These are phyloP conservation scores for Starmerella floris DNA, from an alignment of 805 yeast genomes.

Conservation along the genomic window DNA sequence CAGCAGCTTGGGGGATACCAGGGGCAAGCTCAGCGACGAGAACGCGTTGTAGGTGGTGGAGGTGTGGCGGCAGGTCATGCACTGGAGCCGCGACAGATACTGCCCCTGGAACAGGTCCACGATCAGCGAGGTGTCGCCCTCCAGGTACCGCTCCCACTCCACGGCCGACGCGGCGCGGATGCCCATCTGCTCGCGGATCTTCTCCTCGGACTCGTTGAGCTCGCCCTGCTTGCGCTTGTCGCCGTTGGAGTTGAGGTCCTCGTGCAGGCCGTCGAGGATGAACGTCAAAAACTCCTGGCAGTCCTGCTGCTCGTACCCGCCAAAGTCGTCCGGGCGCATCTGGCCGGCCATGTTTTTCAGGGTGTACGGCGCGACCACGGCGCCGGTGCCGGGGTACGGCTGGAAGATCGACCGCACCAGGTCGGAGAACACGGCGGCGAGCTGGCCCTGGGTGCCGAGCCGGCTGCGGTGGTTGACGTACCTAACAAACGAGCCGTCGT, in stretches of 20 bases:
- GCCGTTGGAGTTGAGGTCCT: slow-evolving; percentile 63
- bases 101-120: slow-evolving; percentile 85
- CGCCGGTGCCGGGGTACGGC: neutral
- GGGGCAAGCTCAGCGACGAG: slow-evolving; percentile 65
- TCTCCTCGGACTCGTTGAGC: slow-evolving; percentile 59
- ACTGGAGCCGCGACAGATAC: slow-evolving; percentile 61
- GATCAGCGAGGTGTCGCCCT: slow-evolving; percentile 62
- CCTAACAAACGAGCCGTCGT: slow-evolving; percentile 44
- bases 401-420: slow-evolving; percentile 39
- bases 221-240: slow-evolving; percentile 41
- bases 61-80: slow-evolving; percentile 57
- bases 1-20: slow-evolving; percentile 26
- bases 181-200: slow-evolving; percentile 54
- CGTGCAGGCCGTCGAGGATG: slow-evolving; percentile 64
- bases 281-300: slow-evolving; percentile 71
- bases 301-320: slow-evolving; percentile 66
- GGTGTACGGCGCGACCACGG: slow-evolving; percentile 40
- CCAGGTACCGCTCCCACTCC: slow-evolving; percentile 83
- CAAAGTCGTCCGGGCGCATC: slow-evolving; percentile 44
- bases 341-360: slow-evolving; percentile 60
- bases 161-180: slow-evolving; percentile 70
- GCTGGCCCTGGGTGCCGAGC: slow-evolving; percentile 67
- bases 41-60: slow-evolving; percentile 81
- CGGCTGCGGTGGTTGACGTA: slow-evolving; percentile 61
- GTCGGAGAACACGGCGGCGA: slow-evolving; percentile 56